Evolutionary conservation across 768 basidiomycete species (phyloP).

Genomic region (Lentinula sp.): DNA sequence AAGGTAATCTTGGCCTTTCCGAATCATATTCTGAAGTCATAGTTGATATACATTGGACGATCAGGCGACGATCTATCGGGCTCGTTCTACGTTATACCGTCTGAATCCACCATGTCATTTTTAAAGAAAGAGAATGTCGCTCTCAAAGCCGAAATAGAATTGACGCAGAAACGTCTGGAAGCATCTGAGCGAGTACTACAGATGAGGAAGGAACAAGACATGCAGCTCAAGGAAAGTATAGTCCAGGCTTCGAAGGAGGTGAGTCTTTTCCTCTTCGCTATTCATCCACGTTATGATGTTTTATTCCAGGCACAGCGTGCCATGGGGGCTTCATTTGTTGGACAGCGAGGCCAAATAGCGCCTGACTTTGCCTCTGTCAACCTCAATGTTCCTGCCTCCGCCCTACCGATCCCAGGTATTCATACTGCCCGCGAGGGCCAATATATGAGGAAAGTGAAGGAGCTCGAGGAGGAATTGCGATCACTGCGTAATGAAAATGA

Average conservation of each 20-base stretch:
- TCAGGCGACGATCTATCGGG: constrained; percentile 68
- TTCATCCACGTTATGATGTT: background rate
- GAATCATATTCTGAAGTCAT: background rate
- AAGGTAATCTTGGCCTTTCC: constrained; percentile 37
- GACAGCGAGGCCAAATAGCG: constrained; percentile 36
- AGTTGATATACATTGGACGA: constrained; percentile 3
- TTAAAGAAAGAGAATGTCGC: constrained; percentile 63
- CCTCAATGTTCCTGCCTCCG: constrained; percentile 45
- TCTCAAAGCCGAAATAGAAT: constrained; percentile 57
- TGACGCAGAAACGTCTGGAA: constrained; percentile 51
- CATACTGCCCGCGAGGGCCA: constrained; percentile 50
- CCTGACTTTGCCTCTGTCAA: constrained; percentile 55
- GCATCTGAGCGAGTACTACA: constrained; percentile 60
- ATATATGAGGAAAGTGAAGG: constrained; percentile 60
- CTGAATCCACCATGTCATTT: constrained; percentile 40
- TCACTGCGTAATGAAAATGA: constrained; percentile 65
- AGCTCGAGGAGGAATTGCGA: constrained; percentile 77
- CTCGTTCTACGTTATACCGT: constrained; percentile 73
- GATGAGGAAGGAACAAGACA: constrained; percentile 71
- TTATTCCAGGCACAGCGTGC: constrained; percentile 65
- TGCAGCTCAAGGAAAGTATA: constrained; percentile 75
- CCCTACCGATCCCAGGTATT: constrained; percentile 40
- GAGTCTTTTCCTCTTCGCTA: constrained; percentile 2
- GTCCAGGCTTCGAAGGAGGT: constrained; percentile 64
- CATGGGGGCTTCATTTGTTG: constrained; percentile 62